Conservation (phyloP, 1,139 yeast genomes). For the Taiozyma sp. region DNA sequence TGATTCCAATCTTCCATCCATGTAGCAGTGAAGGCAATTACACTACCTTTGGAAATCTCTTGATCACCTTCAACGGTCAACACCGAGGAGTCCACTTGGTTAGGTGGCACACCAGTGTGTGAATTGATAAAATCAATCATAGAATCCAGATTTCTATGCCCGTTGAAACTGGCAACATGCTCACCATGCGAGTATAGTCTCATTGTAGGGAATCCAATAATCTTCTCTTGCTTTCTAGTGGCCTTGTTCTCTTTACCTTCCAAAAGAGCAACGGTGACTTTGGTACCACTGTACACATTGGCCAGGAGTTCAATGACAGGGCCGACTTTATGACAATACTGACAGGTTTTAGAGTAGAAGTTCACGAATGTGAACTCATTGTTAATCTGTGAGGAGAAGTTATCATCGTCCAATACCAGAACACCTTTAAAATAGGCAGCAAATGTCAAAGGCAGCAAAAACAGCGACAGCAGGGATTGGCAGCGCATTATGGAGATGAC, state of each 20-base stretch:
- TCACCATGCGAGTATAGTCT: constrained; percentile 22
- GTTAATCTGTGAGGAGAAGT: constrained; percentile 14
- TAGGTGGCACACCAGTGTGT: constrained; percentile 18
- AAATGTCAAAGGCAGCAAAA: not conserved
- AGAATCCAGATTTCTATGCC: constrained; percentile 16
- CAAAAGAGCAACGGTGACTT: constrained; percentile 21
- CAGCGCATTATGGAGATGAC: not conserved
- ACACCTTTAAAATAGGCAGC: constrained; percentile 16
- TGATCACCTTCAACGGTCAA: not conserved
- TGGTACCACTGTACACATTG: constrained; percentile 13
- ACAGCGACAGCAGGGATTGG: not conserved
- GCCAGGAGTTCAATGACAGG: constrained; percentile 20
- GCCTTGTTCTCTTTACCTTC: constrained; percentile 18
- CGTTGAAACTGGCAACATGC: constrained; percentile 14
- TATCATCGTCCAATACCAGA: constrained; percentile 19
- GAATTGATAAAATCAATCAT: constrained; percentile 16
- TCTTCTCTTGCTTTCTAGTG: constrained; percentile 12
- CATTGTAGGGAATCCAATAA: constrained; percentile 22
- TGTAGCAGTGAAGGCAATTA: constrained; percentile 18
- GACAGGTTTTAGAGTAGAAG: constrained; percentile 17
- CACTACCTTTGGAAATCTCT: constrained; percentile 4
- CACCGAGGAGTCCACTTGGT: constrained; percentile 14
- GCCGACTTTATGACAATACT: constrained; percentile 18
- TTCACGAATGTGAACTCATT: constrained; percentile 20
- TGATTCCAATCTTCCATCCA: constrained; percentile 21